Percentiles rank a stretch among this genome's conserved stretches.
These are phyloP conservation scores for Tuber calosporum DNA, from an alignment of 495 filamentous ascomycete species.

Conservation along the genomic window DNA sequence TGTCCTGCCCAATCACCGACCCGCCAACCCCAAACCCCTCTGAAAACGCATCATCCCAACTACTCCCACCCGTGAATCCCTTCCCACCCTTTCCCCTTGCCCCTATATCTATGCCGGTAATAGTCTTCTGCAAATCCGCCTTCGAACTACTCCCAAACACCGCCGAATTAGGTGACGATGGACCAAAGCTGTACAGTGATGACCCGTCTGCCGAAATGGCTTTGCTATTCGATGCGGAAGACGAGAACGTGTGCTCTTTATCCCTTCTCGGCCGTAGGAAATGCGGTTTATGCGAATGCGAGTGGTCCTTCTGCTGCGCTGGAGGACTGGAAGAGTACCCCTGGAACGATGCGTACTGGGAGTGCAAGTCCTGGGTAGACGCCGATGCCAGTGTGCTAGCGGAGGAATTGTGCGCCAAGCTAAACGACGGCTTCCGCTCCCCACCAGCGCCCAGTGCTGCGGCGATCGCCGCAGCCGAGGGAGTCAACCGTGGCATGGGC, in stretches of 20 bases:
- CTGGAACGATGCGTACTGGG: constrained; percentile 10
- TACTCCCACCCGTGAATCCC: constrained; percentile 39
- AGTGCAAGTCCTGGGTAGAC: constrained; percentile 11
- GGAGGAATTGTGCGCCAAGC: constrained; percentile 16
- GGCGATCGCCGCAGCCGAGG: constrained; percentile 26
- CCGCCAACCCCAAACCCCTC: constrained; percentile 45
- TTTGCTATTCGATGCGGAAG: constrained; percentile 80
- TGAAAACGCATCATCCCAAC: constrained; percentile 53
- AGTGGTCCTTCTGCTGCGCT: constrained; percentile 58
- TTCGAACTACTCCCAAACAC: constrained; percentile 69
- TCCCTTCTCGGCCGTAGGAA: constrained; percentile 89
- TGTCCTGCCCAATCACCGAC: constrained; percentile 69
- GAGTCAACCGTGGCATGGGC: constrained; percentile 29
- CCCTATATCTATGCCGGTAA: constrained; percentile 43
- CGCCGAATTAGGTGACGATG: constrained; percentile 61
- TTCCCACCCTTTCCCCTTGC: constrained; percentile 41
- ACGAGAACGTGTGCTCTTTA: constrained; percentile 76
- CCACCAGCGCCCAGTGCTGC: constrained; percentile 16
- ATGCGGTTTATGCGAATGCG: constrained; percentile 60
- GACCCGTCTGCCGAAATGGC: constrained; percentile 78
- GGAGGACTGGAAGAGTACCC: constrained; percentile 27
- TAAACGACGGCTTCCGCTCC: constrained; percentile 35
- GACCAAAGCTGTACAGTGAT: constrained; percentile 61
- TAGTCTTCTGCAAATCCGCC: constrained; percentile 57
- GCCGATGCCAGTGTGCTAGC: constrained; percentile 25